Percentiles rank a stretch among this genome's conserved stretches.
Evolutionary conservation across 257 asterid genomes (phyloP).

Genomic region (Sherardia arvensis): DNA sequence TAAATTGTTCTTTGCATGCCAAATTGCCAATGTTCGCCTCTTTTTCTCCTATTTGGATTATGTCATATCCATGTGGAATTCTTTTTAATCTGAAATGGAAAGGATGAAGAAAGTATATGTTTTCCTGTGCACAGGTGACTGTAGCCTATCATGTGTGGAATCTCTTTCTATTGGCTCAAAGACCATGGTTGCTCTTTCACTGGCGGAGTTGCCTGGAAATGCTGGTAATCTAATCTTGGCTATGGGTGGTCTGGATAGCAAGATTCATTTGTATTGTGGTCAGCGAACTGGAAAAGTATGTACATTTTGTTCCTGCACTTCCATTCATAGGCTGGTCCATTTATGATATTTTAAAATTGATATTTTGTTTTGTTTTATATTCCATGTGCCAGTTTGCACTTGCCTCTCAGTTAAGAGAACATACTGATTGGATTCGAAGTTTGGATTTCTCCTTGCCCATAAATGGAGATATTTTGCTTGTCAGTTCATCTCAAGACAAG

Average conservation of each 20-base stretch:
- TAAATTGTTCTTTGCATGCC: not conserved
- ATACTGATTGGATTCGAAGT: conserved; percentile 91
- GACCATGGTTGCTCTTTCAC: conserved; percentile 88
- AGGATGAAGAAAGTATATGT: not conserved
- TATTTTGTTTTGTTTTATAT: conserved; percentile 11
- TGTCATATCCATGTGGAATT: not conserved
- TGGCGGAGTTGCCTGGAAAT: conserved; percentile 64
- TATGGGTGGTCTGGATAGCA: conserved; percentile 90
- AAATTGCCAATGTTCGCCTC: not conserved
- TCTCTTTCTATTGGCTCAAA: conserved; percentile 50
- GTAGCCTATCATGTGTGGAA: conserved; percentile 62
- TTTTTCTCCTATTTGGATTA: not conserved
- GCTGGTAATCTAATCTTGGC: conserved; percentile 50
- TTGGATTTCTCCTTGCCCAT: conserved; percentile 84
- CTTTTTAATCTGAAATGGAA: not conserved
- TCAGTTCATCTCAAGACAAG: conserved; percentile 96
- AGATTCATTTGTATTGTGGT: conserved; percentile 76
- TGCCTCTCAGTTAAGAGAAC: conserved; percentile 90
- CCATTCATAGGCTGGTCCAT: conserved; percentile 6
- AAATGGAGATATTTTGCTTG: conserved; percentile 45
- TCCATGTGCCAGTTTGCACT: conserved; percentile 47
- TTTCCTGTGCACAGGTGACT: conserved; percentile 46
- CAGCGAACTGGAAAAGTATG: conserved; percentile 83
- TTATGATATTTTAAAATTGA: conserved; percentile 14
- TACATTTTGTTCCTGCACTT: conserved; percentile 12